phyloP scores from a whole-genome alignment of 805 yeast genomes.

The Kregervanrija delftensis region DNA sequence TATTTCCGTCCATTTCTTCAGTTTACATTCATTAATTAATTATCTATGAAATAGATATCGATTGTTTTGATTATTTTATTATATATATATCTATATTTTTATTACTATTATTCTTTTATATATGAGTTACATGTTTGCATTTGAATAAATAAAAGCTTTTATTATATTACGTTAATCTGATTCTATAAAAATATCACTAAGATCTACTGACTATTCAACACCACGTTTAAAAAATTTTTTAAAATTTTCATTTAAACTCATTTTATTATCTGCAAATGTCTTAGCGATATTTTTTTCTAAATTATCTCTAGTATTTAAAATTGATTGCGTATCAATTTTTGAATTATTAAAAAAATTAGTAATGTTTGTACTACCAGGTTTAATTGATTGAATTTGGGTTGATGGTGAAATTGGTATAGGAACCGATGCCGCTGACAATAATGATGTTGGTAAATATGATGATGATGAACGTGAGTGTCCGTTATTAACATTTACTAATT shows the following conservation, averaged over 20 bases:
- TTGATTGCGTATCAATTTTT: slow-evolving; percentile 24
- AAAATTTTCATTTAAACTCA: slow-evolving; percentile 62
- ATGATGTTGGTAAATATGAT: slow-evolving; percentile 10
- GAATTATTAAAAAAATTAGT: slow-evolving; percentile 14
- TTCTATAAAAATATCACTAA: too few species aligned
- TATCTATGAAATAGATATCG: too few species aligned
- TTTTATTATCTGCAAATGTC: slow-evolving; percentile 47
- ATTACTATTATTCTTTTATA: not conserved
- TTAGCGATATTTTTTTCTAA: slow-evolving; percentile 38
- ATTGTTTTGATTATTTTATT: not conserved
- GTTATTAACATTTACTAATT: slow-evolving; percentile 7
- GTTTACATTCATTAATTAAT: not conserved
- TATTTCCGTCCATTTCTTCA: not conserved
- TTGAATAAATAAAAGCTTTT: too few species aligned
- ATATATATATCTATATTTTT: slow-evolving; percentile 1
- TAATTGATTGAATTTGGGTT: slow-evolving; percentile 11
- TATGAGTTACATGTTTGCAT: not conserved
- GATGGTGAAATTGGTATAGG: slow-evolving; percentile 8
- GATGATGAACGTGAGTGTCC: slow-evolving; percentile 10
- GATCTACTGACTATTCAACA: not conserved
- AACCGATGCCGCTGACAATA: slow-evolving; percentile 10
- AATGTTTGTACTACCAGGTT: not conserved
- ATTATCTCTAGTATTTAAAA: slow-evolving; percentile 34
- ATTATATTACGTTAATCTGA: too few species aligned
- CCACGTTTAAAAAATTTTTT: slow-evolving; percentile 48